phyloP scores from a whole-genome alignment of 2,329 filamentous ascomycete species.

The Penicillium sp. region DNA sequence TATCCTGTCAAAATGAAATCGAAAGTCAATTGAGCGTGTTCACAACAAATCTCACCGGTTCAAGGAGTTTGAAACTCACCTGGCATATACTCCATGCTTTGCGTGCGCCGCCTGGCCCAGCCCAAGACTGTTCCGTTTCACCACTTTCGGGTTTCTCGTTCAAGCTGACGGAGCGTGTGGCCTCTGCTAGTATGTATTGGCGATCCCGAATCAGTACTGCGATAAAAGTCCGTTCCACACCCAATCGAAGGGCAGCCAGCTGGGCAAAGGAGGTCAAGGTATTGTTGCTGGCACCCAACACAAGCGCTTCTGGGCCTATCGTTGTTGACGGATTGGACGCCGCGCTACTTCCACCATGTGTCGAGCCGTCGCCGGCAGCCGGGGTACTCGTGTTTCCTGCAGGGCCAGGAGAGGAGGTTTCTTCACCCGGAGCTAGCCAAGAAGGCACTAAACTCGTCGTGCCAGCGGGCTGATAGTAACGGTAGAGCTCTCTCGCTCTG shows the following conservation, averaged over 20 bases:
- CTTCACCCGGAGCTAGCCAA: conserved; percentile 11
- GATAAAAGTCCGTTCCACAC: conserved; percentile 35
- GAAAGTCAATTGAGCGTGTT: too few species aligned
- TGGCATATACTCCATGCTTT: conserved; percentile 31
- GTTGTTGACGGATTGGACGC: conserved; percentile 13
- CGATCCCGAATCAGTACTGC: conserved; percentile 44
- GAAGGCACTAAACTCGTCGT: conserved; percentile 8
- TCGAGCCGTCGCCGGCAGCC: conserved; percentile 8
- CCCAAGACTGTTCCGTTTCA: conserved; percentile 26
- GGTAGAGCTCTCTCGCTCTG: conserved; percentile 35
- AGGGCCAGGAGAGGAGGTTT: conserved; percentile 7
- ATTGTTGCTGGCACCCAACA: conserved; percentile 29
- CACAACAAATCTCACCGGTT: background rate
- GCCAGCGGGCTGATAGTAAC: conserved; percentile 32
- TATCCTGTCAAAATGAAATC: conserved; percentile 22
- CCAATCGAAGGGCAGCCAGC: conserved; percentile 29
- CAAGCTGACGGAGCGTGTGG: conserved; percentile 39
- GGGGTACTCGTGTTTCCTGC: conserved; percentile 7
- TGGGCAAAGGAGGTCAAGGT: conserved; percentile 34
- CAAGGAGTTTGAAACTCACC: conserved; percentile 18
- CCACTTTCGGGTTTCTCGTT: conserved; percentile 30
- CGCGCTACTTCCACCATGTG: conserved; percentile 6
- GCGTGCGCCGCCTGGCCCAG: conserved; percentile 28
- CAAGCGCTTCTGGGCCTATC: conserved; percentile 19
- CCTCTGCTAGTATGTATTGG: conserved; percentile 49